Evolutionary conservation across 106 monocot species (phyloP), one percentile per base, ranked within the genome.

Genomic region (Chionographis japonica): DNA sequence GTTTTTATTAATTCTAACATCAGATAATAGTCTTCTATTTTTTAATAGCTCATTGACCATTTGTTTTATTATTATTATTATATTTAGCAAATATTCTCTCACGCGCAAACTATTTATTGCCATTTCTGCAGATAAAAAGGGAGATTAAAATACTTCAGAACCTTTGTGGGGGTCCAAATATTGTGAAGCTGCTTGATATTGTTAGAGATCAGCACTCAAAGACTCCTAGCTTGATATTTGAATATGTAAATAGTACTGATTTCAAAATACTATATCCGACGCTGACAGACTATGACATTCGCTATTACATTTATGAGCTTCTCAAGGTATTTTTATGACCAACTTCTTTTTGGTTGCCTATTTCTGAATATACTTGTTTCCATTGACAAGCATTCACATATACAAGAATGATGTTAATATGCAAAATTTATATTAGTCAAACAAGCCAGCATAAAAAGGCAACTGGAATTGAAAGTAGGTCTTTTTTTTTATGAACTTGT

Each of bases 111-210:
- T 60, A 41, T 52, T 11, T 60, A 20, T 52, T 20, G n/a, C 52
- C 51, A 52, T 11, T 72, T 59, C 46, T 67, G 61, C 79, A 84
- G 84, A 84, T 84, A 52, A 84, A 84, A 67, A 75, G 84, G 64
- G 84, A 84, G 67, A 84, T 79, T 11, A 84, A 84, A 75, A 84
- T 84, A 72, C 79, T 84, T 35, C 84, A 84, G 75, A 84, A 84
- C 68, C 71, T 84, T n/a, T 84, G 84, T 84, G 84, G 84, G 4
- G 84, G 84, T 42, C 84, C 84, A 51, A 84, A 84, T 63, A 76
- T 84, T 63, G 72, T 84, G 16, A 79, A 83, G 66, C 67, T 83
- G 37, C 66, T 79, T 51, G 82, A 83, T 54, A 74, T 83, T 69
- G 82, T 83, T 40, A 63, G 82, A 68, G 82, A 83, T 41, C 73